Base-by-base conservation (phyloP, 2,329 filamentous ascomycete genomes). In the Tolypocladium cylindrosporum region DNA sequence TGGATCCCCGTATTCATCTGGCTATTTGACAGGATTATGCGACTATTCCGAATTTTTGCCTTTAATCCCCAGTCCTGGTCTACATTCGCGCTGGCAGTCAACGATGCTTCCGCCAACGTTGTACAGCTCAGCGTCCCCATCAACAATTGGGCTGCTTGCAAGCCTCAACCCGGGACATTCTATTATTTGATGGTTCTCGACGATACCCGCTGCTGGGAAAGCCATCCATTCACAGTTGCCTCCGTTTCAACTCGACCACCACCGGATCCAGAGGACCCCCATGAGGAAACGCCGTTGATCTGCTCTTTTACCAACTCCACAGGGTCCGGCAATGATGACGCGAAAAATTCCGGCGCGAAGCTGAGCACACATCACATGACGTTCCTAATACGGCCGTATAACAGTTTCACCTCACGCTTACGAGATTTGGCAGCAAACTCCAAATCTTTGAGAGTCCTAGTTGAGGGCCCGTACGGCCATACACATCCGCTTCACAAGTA, bases 1-100 rank as follows among this genome's bases (percentile, higher is more conserved):
- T 83, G 78, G 75, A 68, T 77, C 0, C 78, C 77, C 3, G 68
- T 75, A 3, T 66, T 68, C 13, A 72, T 83, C 37, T 84, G 81
- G 81, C 54, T 72, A 0, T 63, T 75, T 1, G 81, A 84, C 55
- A 75, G 81, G 3, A 54, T 76, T 10, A 58, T 80, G 1, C 76
- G 82, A 0, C 58, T 76, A 3, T 57, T 72, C 0, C 76, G 80
- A 1, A 71, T 76, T 27, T 40, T 74, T 6, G 65, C 69, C 2
- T 76, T 77, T 61, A 78, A 77, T 61, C 64, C 66, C 2, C 64
- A 59, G 43, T 67, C 73, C 54, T 76, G 73, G 71, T 66, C 69
- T 2, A 74, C 71, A 0, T 63, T 62, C 37, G 73, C 70, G 0
- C 58, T 64, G 1, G 71, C 70, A 1, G 67, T 68, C 1, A 78